Base-by-base conservation (phyloP, 2,329 filamentous ascomycete genomes). In the Cladosporium sp. region DNA sequence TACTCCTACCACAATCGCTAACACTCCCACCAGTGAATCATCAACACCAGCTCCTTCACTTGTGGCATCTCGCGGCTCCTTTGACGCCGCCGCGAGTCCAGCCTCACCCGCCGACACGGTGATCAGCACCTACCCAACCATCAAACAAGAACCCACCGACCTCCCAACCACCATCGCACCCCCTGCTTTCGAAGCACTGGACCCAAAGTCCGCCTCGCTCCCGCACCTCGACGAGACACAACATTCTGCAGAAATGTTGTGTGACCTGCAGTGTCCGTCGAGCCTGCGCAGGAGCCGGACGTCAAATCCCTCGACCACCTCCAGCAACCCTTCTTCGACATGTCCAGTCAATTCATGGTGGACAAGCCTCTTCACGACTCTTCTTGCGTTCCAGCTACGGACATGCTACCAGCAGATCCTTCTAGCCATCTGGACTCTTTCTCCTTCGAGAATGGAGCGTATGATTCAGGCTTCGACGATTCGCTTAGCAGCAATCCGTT, bases 221-320 rank as follows among this genome's bases (percentile, higher is more conserved):
- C 16, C 49, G 41, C 47, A 50, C 47, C 51, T 61, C 53, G 69
- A 69, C 58, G 57, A 61, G 93, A 93, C 91, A 96, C 93, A 96
- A 96, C 91, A 94, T 95, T 91, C 93, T 97, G 93, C 93, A 80
- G 93, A 81, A 91, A 85, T 96, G 92, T 96, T 97, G 93, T 97
- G 86, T 73, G 93, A 95, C 93, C 93, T 95, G 93, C 93, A 86
- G 93, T 98, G 93, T 97, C 93, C 83, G 85, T 92, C 87, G 86
- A 64, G 59, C 62, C 55, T 47, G 58, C 60, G 49, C 59, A 59
- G 55, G 58, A 60, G 43, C 52, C 53, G 49, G 55, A 55, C 50
- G 55, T 53, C 50, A 49, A 41, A 47, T 39, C 22, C 25, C 43
- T 43, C 43, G 25, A 36, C 42, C 45, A 42, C 43, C 52, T 51